These are phyloP conservation scores for Backusella macrospora DNA, from an alignment of 192 early-diverging fungal species.

Conservation along the genomic window DNA sequence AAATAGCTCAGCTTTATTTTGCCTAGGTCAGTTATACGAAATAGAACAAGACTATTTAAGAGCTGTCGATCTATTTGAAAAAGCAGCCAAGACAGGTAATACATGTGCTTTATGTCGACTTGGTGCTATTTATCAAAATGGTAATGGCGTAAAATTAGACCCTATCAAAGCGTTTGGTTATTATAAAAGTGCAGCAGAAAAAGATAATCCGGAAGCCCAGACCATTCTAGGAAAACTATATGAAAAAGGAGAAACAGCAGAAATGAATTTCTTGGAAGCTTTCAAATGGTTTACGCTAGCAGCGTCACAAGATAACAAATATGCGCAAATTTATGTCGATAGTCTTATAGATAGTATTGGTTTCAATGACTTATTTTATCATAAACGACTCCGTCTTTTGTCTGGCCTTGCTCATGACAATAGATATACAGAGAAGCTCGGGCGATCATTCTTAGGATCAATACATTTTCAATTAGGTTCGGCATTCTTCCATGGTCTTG, in stretches of 20 bases:
- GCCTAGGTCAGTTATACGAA: not conserved
- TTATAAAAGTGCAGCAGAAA: not conserved
- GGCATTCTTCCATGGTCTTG: no score
- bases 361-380: constrained; percentile 15
- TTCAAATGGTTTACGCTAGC: not conserved
- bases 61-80: not conserved
- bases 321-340: not conserved
- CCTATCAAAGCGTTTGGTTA: not conserved
- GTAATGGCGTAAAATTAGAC: not conserved
- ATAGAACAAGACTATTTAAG: not conserved
- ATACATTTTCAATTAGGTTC: no score
- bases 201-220: not conserved
- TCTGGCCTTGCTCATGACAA: not conserved
- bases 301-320: not conserved
- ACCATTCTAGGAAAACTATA: not conserved
- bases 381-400: not conserved
- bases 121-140: not conserved
- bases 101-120: not conserved
- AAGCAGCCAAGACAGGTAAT: not conserved
- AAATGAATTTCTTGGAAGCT: not conserved
- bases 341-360: not conserved
- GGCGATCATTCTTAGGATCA: no score
- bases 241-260: not conserved
- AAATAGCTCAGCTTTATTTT: not conserved
- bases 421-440: no score